Evolutionary conservation across 345 rosid genomes (phyloP).

Genomic region (Garcia nutans): DNA sequence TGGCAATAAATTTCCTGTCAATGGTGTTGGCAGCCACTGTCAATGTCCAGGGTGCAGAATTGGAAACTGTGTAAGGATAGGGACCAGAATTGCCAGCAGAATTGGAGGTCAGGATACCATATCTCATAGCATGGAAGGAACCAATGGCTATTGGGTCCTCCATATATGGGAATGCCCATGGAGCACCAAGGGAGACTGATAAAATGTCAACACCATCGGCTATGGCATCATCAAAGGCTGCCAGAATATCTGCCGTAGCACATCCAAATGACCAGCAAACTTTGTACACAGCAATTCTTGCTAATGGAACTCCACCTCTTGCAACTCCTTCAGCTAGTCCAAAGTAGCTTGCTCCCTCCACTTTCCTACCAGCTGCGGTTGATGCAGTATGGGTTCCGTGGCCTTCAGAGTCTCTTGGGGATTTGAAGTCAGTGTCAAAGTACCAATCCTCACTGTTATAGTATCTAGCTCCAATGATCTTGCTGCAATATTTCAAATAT

Average conservation of each 20-base stretch:
- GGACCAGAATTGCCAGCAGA: conserved; percentile 33
- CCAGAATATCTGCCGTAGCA: conserved; percentile 30
- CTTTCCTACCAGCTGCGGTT: conserved; percentile 34
- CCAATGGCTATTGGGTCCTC: conserved; percentile 32
- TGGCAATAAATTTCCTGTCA: conserved; percentile 33
- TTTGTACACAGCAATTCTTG: conserved; percentile 41
- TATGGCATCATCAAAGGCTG: conserved; percentile 48
- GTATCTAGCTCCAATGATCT: conserved; percentile 32
- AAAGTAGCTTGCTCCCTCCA: conserved; percentile 19
- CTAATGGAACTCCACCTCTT: conserved; percentile 37
- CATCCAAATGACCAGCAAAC: conserved; percentile 41
- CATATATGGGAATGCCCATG: background rate
- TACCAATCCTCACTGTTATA: conserved; percentile 5
- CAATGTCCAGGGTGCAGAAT: conserved; percentile 36
- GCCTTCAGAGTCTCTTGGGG: conserved; percentile 30
- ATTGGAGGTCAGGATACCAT: conserved; percentile 33
- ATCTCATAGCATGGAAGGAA: conserved; percentile 39
- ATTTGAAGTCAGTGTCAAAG: conserved; percentile 1
- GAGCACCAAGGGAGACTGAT: conserved; percentile 26
- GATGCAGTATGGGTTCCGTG: conserved; percentile 43
- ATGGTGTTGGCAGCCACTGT: conserved; percentile 41
- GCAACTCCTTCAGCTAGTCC: conserved; percentile 36
- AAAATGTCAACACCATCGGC: conserved; percentile 41
- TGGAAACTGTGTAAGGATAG: no score
- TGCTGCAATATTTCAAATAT: conserved; percentile 17